phyloP scores from a whole-genome alignment of 2,329 filamentous ascomycete species.

The Tothia fuscella region DNA sequence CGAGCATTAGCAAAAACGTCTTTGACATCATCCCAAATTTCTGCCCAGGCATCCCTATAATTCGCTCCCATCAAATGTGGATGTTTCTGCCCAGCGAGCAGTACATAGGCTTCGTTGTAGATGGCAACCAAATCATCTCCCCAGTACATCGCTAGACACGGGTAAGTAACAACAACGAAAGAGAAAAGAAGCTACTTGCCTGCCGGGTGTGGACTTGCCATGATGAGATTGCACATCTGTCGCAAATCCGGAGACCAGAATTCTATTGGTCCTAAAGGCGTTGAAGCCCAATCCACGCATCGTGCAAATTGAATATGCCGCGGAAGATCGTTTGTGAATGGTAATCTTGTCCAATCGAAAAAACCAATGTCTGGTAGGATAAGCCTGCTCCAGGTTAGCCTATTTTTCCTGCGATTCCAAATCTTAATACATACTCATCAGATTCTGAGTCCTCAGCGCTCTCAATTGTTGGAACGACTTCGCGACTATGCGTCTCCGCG shows the following conservation, averaged over 20 bases:
- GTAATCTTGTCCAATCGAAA: slow-evolving; percentile 73
- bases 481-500: background rate
- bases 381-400: background rate
- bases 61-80: slow-evolving; percentile 61
- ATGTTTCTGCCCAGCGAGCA: slow-evolving; percentile 63
- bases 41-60: slow-evolving; percentile 57
- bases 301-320: slow-evolving; percentile 62
- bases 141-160: slow-evolving; percentile 68
- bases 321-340: slow-evolving; percentile 50
- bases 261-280: slow-evolving; percentile 63
- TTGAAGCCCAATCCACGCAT: slow-evolving; percentile 60
- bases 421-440: slow-evolving; percentile 31
- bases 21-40: slow-evolving; percentile 62
- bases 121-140: slow-evolving; percentile 56
- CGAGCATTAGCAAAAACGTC: slow-evolving; percentile 57
- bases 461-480: background rate
- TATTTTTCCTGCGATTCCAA: background rate
- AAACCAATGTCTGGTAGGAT: slow-evolving; percentile 33
- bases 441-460: too few species aligned
- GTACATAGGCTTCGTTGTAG: slow-evolving; percentile 46
- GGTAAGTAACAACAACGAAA: slow-evolving; percentile 20
- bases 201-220: slow-evolving; percentile 56
- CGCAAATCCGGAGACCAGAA: slow-evolving; percentile 60
- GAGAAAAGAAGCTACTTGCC: slow-evolving; percentile 4
- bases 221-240: slow-evolving; percentile 69